Evolutionary conservation across 805 yeast species (phyloP).

Genomic region (Starmerella ratchasimensis): DNA sequence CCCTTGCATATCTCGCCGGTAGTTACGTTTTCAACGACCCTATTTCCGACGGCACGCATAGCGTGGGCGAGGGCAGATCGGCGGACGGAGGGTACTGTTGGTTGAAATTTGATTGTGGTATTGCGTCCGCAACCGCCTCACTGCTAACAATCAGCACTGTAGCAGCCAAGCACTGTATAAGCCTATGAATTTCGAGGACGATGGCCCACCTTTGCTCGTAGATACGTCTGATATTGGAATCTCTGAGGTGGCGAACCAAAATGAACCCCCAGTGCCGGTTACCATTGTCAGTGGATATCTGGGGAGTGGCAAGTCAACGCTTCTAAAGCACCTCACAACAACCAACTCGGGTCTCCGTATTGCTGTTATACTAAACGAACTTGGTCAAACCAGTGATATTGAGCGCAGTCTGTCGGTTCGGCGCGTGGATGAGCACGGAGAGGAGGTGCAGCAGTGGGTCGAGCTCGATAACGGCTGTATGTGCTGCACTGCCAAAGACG

Average conservation of each 20-base stretch:
- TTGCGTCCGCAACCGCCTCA: too few relatives aligned
- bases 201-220: constrained; percentile 21
- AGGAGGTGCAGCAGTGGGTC: constrained; percentile 77
- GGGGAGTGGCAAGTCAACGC: constrained; percentile 84
- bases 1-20: too few relatives aligned
- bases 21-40: too few relatives aligned
- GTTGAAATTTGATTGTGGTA: too few relatives aligned
- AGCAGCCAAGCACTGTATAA: too few relatives aligned
- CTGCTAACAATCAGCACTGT: too few relatives aligned
- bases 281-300: constrained; percentile 89
- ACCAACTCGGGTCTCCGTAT: constrained; percentile 53
- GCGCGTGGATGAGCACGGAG: constrained; percentile 26
- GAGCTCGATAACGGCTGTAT: constrained; percentile 94
- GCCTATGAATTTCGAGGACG: constrained; percentile 16
- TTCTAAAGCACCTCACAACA: constrained; percentile 56
- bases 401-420: constrained; percentile 69
- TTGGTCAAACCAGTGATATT: constrained; percentile 80
- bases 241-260: background rate
- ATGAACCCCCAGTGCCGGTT: constrained; percentile 42
- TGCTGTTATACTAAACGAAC: constrained; percentile 79
- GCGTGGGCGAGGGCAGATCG: too few relatives aligned
- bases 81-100: too few relatives aligned
- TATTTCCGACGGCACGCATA: too few relatives aligned
- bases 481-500: constrained; percentile 91
- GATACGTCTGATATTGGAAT: constrained; percentile 2